Evolutionary conservation across 805 yeast species (phyloP).

Genomic region (Zygoascus biomembranicola): DNA sequence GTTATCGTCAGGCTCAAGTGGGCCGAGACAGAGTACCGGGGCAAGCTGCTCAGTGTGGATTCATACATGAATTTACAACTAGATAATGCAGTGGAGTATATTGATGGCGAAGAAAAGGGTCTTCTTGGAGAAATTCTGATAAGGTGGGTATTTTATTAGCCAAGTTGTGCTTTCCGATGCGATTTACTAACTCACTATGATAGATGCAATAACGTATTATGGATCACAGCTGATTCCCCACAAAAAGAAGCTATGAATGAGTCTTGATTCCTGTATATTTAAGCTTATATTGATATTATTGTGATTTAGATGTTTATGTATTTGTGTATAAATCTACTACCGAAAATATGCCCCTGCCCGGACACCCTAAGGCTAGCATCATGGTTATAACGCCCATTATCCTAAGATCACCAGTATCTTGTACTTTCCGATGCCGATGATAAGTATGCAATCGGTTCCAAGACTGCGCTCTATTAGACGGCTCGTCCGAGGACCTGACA

Average conservation of each 20-base stretch:
- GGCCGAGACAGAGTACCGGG: slow-evolving; percentile 82
- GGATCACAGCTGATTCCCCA: slow-evolving; percentile 42
- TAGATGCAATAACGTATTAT: slow-evolving; percentile 84
- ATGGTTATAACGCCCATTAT: neutral
- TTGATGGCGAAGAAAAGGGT: slow-evolving; percentile 42
- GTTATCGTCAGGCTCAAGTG: slow-evolving; percentile 82
- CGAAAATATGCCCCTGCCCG: neutral
- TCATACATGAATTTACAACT: slow-evolving; percentile 87
- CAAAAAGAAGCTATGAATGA: neutral
- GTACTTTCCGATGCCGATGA: neutral
- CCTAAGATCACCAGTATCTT: neutral
- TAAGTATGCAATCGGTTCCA: neutral
- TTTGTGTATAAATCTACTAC: neutral
- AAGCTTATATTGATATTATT: neutral
- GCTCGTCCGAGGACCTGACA: neutral
- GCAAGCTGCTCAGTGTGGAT: slow-evolving; percentile 70
- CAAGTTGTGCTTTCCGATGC: neutral
- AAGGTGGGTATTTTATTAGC: slow-evolving; percentile 19
- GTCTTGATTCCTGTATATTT: neutral
- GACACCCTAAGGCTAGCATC: neutral
- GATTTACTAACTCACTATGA: neutral
- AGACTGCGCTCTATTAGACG: neutral
- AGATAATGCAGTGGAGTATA: slow-evolving; percentile 48
- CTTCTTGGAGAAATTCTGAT: slow-evolving; percentile 71
- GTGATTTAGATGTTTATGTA: neutral